Evolutionary conservation across 257 asterid species (phyloP), one percentile per base, ranked within the genome.

Genomic region (Solanum corneliomulleri): DNA sequence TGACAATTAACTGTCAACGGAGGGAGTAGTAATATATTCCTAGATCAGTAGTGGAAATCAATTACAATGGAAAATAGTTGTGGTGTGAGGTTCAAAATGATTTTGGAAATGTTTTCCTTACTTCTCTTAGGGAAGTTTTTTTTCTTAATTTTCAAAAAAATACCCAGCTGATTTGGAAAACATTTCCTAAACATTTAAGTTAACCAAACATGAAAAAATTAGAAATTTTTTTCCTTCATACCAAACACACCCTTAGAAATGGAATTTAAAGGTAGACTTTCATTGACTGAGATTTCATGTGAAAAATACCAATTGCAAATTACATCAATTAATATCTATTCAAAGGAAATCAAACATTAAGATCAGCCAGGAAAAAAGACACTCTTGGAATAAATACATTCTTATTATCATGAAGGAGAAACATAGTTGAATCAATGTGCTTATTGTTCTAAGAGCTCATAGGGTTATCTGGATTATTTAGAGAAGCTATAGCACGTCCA

Each of bases 401-500:
- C 41, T 78, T 37, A 27, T 9, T 27, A 78, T 33, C 41, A 39
- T 39, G 33, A 39, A 37, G 82, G 11, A 74, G 31, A 74, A 39
- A 74, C 82, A 74, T 21, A 20, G 52, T 39, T 74, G 21, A 74
- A 74, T 74, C 56, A 15, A 74, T 39, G 33, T 20, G 44, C 16
- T 74, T 62, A 10, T 74, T 13, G 23, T 6, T 35, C 85, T 85
- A 92, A 35, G 62, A 62, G 93, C 95, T 92, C 92, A 92, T 88
- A 20, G 97, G 95, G 86, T 95, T 94, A 71, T 90, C 95, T 37
- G 93, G 95, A 86, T 90, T 94, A 86, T 91, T 95, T 42, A 89
- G 72, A 47, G 95, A 90, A 75, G 94, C 92, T 44, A 96, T 93
- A 16, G 98, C 98, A 10, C 92, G 85, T 89, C 94, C 91, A 21